These are phyloP conservation scores for Dactylellina sp. DNA, from an alignment of 2,329 filamentous ascomycete species.

Conservation along the genomic window DNA sequence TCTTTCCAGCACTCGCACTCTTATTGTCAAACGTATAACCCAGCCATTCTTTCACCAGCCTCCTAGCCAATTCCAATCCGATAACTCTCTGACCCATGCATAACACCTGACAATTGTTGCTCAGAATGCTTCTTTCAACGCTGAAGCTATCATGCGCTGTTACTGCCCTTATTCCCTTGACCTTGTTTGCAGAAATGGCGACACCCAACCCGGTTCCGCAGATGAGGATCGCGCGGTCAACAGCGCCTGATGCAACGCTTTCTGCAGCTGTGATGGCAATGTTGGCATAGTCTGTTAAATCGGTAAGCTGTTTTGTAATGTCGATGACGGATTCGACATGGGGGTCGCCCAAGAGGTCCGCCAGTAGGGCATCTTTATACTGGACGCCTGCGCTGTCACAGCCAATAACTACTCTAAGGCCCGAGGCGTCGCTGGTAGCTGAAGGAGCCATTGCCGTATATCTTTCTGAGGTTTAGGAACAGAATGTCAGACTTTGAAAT, in stretches of 20 bases:
- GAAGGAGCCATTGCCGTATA: constrained; percentile 43
- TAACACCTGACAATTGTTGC: constrained; percentile 87
- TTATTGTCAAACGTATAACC: constrained; percentile 68
- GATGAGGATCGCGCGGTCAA: constrained; percentile 82
- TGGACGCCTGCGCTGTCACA: constrained; percentile 50
- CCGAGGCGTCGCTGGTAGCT: constrained; percentile 16
- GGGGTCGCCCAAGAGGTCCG: constrained; percentile 32
- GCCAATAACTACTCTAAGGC: constrained; percentile 50
- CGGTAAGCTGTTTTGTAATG: constrained; percentile 61
- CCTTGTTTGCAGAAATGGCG: constrained; percentile 89
- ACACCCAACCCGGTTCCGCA: constrained; percentile 89
- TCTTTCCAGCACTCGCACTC: constrained; percentile 45
- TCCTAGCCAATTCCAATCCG: constrained; percentile 80
- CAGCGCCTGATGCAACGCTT: constrained; percentile 72
- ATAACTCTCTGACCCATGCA: constrained; percentile 88
- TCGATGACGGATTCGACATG: constrained; percentile 43
- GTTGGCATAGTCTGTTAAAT: constrained; percentile 36
- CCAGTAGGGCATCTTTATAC: constrained; percentile 51
- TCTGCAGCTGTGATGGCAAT: constrained; percentile 59
- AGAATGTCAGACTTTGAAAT: neutral
- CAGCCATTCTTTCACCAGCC: constrained; percentile 83
- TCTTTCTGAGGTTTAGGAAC: neutral
- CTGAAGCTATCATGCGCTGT: constrained; percentile 88
- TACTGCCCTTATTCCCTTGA: constrained; percentile 84
- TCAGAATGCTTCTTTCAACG: constrained; percentile 82